Evolutionary conservation across 2,329 filamentous ascomycete species (phyloP), one percentile per base, ranked within the genome.

Genomic region (Leptodontidium sp.): DNA sequence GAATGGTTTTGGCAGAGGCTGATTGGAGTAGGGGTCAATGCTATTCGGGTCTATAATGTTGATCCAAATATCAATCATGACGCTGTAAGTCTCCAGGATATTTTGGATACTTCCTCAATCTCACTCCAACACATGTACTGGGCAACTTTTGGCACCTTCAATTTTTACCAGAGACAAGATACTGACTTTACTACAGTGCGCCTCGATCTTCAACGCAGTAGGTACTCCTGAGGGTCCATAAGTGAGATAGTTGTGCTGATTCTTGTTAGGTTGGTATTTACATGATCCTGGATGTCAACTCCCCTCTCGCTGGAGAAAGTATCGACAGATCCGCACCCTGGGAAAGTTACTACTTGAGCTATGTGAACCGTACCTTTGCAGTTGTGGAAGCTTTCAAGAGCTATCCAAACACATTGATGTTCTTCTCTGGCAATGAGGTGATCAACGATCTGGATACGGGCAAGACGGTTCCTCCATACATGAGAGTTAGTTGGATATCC

Each of bases 341-440:
- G 85, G 82, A 83, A 59, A 87, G 83, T 68, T 91, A 91, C 82
- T 85, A 88, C 75, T 81, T 80, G 62, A 79, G 78, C 24, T 91
- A 91, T 78, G 80, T 90, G 67, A 90, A 90, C 81, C 86, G 88
- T 73, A 90, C 88, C 50, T 91, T 91, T 77, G 87, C 87, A 69
- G 84, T 91, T 61, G 87, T 90, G 32, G 88, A 91, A 81, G 87
- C 88, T 49, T 91, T 91, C 82, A 87, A 87, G 82, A 83, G 81
- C 80, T 91, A 90, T 77, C 88, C 88, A 76, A 91, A 91, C 81
- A 88, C 87, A 12, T 82, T 90, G n/a, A 83, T 86, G 67, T 94
- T 91, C 86, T 94, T 93, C 83, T 90, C 91, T 57, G 91, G 89
- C 68, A 94, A 94, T 80, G 91, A 94, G 81, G 90, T 93, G 76